Percentiles rank a stretch among this genome's conserved stretches.
Evolutionary conservation across 306 rosid genomes (phyloP).

Genomic region (Cucumis melo): DNA sequence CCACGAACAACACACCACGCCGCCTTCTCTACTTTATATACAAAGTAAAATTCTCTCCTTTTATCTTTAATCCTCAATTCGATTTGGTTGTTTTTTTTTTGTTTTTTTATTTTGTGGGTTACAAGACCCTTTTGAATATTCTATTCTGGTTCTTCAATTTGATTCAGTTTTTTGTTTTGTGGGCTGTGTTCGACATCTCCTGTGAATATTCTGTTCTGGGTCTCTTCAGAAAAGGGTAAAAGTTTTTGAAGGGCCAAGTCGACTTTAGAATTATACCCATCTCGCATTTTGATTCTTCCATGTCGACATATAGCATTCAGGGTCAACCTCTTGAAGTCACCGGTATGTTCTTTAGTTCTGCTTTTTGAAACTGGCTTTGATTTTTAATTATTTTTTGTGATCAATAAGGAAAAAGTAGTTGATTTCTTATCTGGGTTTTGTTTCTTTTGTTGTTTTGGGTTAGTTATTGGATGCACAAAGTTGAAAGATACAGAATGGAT

Average conservation of each 20-base stretch:
- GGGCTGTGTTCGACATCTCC: not conserved
- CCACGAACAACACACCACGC: not conserved
- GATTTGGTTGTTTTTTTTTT: not conserved
- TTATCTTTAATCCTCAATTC: not conserved
- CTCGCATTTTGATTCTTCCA: constrained; percentile 9
- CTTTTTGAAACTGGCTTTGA: not conserved
- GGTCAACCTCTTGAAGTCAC: constrained; percentile 66
- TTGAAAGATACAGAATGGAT: constrained; percentile 86
- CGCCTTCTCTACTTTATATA: not conserved
- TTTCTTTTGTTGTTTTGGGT: constrained; percentile 2
- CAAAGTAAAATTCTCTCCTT: not conserved
- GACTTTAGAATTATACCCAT: not conserved
- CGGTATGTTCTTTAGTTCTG: constrained; percentile 23
- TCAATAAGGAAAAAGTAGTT: not conserved
- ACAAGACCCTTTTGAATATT: not conserved
- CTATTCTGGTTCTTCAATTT: not conserved
- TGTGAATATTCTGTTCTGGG: not conserved
- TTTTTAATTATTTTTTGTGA: not conserved
- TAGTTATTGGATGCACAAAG: constrained; percentile 59
- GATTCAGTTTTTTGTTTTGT: not conserved
- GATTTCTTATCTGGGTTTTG: not conserved
- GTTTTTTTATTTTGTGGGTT: not conserved
- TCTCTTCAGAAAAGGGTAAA: not conserved
- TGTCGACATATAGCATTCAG: constrained; percentile 51
- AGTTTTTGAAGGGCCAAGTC: not conserved